Percentiles rank a stretch among this genome's conserved stretches.
phyloP scores from a whole-genome alignment of 1,139 yeast genomes.

The Yamadazyma taylorii region DNA sequence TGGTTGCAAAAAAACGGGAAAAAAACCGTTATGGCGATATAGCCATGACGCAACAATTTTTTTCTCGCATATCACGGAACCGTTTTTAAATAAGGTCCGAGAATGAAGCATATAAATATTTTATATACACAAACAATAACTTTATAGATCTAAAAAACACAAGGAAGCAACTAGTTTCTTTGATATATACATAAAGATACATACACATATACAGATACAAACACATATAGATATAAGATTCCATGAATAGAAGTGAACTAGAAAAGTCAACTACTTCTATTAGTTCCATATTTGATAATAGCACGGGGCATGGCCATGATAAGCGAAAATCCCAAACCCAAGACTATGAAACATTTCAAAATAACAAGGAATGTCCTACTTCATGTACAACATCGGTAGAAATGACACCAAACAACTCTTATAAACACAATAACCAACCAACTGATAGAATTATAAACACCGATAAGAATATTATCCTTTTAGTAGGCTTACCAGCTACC shows the following conservation, averaged over 20 bases:
- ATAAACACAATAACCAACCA: conserved; percentile 1
- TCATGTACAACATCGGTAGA: conserved; percentile 10
- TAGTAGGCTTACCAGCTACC: conserved; percentile 71
- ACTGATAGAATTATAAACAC: conserved; percentile 6
- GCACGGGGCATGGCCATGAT: background rate
- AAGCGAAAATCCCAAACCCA: background rate
- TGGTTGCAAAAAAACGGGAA: no score
- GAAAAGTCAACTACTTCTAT: background rate
- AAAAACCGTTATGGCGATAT: no score
- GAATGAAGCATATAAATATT: no score
- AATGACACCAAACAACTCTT: conserved; percentile 9
- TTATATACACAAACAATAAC: no score
- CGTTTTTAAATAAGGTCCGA: no score
- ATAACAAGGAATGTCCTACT: background rate
- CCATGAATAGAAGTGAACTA: background rate
- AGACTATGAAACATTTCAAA: background rate
- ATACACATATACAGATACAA: background rate
- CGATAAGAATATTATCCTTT: conserved; percentile 27
- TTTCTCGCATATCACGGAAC: no score
- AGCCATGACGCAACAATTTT: background rate
- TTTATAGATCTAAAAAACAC: no score
- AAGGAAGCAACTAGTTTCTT: no score
- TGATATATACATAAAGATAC: no score
- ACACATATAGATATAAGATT: background rate
- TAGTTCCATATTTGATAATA: background rate